phyloP scores from a whole-genome alignment of 345 rosid species.

The Populus euphratica region DNA sequence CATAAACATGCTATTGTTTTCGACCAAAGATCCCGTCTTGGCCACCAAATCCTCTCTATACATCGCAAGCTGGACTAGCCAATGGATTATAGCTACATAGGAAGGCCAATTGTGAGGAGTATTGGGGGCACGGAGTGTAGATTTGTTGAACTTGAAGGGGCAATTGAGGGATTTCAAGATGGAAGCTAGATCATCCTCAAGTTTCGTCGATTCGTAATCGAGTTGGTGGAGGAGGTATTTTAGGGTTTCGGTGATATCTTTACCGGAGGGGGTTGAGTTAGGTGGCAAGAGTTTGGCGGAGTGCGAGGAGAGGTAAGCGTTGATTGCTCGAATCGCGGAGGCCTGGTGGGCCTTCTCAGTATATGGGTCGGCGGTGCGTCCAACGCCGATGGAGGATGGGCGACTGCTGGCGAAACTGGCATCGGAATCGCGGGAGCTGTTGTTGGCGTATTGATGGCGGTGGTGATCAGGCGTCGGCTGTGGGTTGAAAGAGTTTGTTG shows the following conservation, averaged over 20 bases:
- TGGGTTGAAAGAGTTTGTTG: slow-evolving; percentile 26
- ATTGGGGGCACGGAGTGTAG: slow-evolving; percentile 73
- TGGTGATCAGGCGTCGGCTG: slow-evolving; percentile 29
- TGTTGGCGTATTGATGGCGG: slow-evolving; percentile 20
- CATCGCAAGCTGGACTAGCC: slow-evolving; percentile 69
- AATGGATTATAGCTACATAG: slow-evolving; percentile 60
- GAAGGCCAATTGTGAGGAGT: slow-evolving; percentile 92
- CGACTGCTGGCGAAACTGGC: slow-evolving; percentile 86
- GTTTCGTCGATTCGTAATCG: slow-evolving; percentile 44
- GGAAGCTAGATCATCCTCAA: slow-evolving; percentile 67
- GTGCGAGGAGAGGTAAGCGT: slow-evolving; percentile 59
- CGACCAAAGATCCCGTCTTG: slow-evolving; percentile 27
- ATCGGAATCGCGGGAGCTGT: slow-evolving; percentile 70
- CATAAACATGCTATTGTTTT: slow-evolving; percentile 40
- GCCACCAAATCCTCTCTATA: slow-evolving; percentile 34
- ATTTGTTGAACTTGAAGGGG: slow-evolving; percentile 69
- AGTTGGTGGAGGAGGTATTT: slow-evolving; percentile 48
- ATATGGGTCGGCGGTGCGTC: slow-evolving; percentile 46
- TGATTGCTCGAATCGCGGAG: slow-evolving; percentile 54
- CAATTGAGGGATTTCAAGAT: slow-evolving; percentile 53
- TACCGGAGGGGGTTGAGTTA: slow-evolving; percentile 45
- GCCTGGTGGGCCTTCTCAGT: slow-evolving; percentile 56
- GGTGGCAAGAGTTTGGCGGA: slow-evolving; percentile 19
- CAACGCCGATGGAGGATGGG: slow-evolving; percentile 66
- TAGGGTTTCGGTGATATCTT: slow-evolving; percentile 59